These are phyloP conservation scores for Salix udensis DNA, from an alignment of 345 rosid species.

Conservation along the genomic window DNA sequence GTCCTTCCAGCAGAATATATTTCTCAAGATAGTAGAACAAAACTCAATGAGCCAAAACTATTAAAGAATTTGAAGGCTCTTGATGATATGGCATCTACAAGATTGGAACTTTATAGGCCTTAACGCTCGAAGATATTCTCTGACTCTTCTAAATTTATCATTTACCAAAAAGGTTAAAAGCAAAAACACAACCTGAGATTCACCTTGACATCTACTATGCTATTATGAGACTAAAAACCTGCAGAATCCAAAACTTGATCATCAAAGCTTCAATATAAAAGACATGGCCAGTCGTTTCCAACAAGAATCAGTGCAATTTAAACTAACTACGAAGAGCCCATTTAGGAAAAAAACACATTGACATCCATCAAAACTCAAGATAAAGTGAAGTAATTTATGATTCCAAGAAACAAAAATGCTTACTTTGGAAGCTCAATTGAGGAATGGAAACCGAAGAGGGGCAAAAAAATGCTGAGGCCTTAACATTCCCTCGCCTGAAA, in stretches of 20 bases:
- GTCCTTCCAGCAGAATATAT: background rate
- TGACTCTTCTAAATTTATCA: background rate
- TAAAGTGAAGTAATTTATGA: background rate
- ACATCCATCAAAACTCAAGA: background rate
- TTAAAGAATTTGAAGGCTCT: background rate
- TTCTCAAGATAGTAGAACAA: background rate
- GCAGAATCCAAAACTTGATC: background rate
- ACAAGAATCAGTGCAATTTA: background rate
- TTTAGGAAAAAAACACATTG: background rate
- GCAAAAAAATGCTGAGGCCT: slow-evolving; percentile 17
- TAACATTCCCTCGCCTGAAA: slow-evolving; percentile 17
- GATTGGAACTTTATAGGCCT: background rate
- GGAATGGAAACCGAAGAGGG: slow-evolving; percentile 18
- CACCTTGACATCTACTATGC: background rate
- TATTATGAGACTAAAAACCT: background rate
- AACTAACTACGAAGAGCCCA: background rate
- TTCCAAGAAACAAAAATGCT: background rate
- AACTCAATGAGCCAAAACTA: background rate
- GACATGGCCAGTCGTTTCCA: background rate
- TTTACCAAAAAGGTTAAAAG: background rate
- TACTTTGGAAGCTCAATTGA: slow-evolving; percentile 26
- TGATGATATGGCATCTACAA: too few species aligned
- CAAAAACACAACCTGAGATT: background rate
- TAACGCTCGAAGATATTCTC: too few species aligned
- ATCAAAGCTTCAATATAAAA: background rate